Evolutionary conservation across 371 early-diverging fungal genomes (phyloP).

Genomic region (Rhizopus delemar): DNA sequence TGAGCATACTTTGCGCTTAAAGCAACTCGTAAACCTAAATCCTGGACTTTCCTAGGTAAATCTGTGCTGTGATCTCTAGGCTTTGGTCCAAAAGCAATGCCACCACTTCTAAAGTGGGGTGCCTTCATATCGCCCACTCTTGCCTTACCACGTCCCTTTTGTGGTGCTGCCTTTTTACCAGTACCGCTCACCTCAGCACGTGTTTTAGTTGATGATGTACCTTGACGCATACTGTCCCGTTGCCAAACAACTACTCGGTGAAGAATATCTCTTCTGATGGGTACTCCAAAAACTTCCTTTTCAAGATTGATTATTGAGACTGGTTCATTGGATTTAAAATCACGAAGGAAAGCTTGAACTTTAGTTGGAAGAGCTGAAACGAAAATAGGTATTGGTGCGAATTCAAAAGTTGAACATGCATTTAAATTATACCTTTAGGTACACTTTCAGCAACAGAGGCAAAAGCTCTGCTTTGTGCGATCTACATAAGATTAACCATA

Average conservation of each 20-base stretch:
- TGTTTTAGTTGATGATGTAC: slow-evolving; percentile 81
- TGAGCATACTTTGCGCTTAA: slow-evolving; percentile 89
- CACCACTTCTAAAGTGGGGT: slow-evolving; percentile 91
- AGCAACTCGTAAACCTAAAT: slow-evolving; percentile 79
- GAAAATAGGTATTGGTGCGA: background rate
- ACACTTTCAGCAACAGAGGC: slow-evolving; percentile 27
- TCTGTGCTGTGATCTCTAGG: slow-evolving; percentile 83
- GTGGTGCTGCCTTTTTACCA: slow-evolving; percentile 76
- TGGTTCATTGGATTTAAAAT: slow-evolving; percentile 76
- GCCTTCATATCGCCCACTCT: slow-evolving; percentile 85
- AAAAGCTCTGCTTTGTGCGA: slow-evolving; percentile 28
- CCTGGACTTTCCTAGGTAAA: slow-evolving; percentile 84
- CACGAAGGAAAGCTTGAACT: slow-evolving; percentile 84
- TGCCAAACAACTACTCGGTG: slow-evolving; percentile 88
- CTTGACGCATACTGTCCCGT: slow-evolving; percentile 79
- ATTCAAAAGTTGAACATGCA: background rate
- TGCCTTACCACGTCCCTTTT: slow-evolving; percentile 93
- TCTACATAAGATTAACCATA: background rate
- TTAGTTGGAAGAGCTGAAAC: slow-evolving; percentile 17
- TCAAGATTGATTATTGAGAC: slow-evolving; percentile 75
- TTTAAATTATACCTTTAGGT: slow-evolving; percentile 21
- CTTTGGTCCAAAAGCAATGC: slow-evolving; percentile 85
- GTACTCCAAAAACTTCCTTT: slow-evolving; percentile 77
- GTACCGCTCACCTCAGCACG: slow-evolving; percentile 86
- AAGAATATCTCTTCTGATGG: slow-evolving; percentile 81